Base-by-base conservation (phyloP, 2,329 filamentous ascomycete genomes). In the Alternaria triticimaculans region DNA sequence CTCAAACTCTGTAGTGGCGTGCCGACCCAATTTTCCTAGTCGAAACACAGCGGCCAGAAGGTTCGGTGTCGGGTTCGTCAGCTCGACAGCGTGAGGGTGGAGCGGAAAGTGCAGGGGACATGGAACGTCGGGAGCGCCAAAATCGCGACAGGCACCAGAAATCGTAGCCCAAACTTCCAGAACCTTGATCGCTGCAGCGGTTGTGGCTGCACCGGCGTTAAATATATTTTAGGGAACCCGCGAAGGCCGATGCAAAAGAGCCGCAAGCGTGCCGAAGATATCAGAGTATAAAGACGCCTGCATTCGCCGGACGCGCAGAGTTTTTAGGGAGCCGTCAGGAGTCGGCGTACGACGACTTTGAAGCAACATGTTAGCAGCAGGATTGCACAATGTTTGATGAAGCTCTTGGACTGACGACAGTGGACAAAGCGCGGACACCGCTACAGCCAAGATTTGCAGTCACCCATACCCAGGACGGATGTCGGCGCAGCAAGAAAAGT, bases 21-120 rank as follows among this genome's bases (percentile, higher is more conserved):
- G 50, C 53, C 63, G 71, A 51, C 64, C 71, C 72, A 67, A 41
- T 74, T 73, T 73, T 72, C 55, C 68, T 68, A 64, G 60, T 64
- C 62, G 63, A 64, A 58, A 59, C 55, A 58, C 63, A 63, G 54
- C 60, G 75, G 73, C 76, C 72, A 79, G 76, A 79, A 75, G 63
- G 65, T 72, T 78, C 75, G 74, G 64, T 67, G 49, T 64, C 57
- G 55, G 66, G 63, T 70, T 69, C 69, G 68, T 71, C 68, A 70
- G 70, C 69, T 67, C 61, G 60, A 71, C 68, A 74, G 72, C 73
- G 65, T 57, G 43, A 49, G 45, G 62, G 73, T 74, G 74, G 69
- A 73, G 62, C 64, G 55, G 53, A 53, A 44, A 56, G 66, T 68
- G 65, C 66, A 71, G 58, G 66, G 71, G 66, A 70, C 58, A 67